A percentile compares a stretch with the other conserved stretches of the same genome.
Evolutionary conservation across 192 early-diverging fungal species (phyloP).

Genomic region (Backusella mclennaniae): DNA sequence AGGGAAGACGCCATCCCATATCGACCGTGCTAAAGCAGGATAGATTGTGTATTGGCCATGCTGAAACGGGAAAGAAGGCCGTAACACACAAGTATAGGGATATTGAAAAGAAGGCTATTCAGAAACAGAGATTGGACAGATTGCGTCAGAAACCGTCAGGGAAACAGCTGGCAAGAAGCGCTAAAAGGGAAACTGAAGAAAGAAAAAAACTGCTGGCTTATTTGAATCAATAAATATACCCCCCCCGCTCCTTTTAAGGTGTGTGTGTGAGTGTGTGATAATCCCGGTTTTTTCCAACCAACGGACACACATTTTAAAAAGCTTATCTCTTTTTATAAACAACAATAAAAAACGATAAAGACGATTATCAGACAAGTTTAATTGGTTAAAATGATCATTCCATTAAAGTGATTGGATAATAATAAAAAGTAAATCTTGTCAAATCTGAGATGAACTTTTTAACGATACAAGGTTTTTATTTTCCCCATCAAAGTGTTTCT

Average conservation of each 20-base stretch:
- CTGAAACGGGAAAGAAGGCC: background rate
- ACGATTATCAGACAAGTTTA: background rate
- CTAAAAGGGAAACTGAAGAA: background rate
- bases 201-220: background rate
- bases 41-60: constrained; percentile 40
- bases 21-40: constrained; percentile 47
- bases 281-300: background rate
- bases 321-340: background rate
- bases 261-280: no score
- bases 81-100: constrained; percentile 22
- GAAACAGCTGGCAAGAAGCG: background rate
- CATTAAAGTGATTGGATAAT: background rate
- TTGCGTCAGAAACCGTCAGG: background rate
- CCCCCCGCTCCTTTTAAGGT: background rate
- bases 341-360: background rate
- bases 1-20: constrained; percentile 45
- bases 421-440: no score
- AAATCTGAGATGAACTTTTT: background rate
- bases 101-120: background rate
- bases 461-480: background rate
- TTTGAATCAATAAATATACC: background rate
- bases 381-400: background rate
- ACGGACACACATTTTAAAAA: no score
- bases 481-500: background rate
- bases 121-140: background rate